Evolutionary conservation across 2,329 filamentous ascomycete genomes (phyloP).

Genomic region (Nemania sp.): DNA sequence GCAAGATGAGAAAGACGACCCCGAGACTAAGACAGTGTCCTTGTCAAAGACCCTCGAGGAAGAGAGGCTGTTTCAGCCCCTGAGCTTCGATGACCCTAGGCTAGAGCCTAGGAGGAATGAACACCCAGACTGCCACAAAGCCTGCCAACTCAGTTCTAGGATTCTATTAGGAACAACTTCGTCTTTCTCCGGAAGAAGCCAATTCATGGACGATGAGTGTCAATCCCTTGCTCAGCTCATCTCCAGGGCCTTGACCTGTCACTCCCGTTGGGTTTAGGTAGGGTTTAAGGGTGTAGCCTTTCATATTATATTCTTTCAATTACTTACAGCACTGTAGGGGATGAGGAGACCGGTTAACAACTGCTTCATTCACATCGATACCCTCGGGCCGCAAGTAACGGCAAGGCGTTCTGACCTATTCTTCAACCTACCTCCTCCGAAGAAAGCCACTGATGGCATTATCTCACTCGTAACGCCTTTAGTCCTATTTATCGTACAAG

Average conservation of each 20-base stretch:
- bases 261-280: neutral
- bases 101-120: conserved; percentile 38
- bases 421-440: conserved; percentile 42
- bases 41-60: conserved; percentile 3
- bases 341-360: conserved; percentile 62
- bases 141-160: conserved; percentile 67
- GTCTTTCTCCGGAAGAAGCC: conserved; percentile 69
- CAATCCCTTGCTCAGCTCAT: neutral
- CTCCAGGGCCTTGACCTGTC: neutral
- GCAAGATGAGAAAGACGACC: conserved; percentile 30
- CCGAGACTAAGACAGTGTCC: conserved; percentile 17
- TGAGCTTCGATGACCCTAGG: conserved; percentile 30
- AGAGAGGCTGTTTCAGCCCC: conserved; percentile 25
- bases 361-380: conserved; percentile 59
- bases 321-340: conserved; percentile 45
- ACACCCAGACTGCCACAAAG: conserved; percentile 35
- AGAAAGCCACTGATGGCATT: conserved; percentile 40
- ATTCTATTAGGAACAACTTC: conserved; percentile 68
- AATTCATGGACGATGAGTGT: conserved; percentile 63
- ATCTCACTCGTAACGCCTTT: neutral
- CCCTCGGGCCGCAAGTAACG: conserved; percentile 57
- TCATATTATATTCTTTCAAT: neutral
- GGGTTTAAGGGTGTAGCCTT: too few species aligned
- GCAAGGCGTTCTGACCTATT: conserved; percentile 60
- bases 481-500: neutral